Conservation (phyloP, 768 basidiomycete species). For the Leccinum longicurvipes region DNA sequence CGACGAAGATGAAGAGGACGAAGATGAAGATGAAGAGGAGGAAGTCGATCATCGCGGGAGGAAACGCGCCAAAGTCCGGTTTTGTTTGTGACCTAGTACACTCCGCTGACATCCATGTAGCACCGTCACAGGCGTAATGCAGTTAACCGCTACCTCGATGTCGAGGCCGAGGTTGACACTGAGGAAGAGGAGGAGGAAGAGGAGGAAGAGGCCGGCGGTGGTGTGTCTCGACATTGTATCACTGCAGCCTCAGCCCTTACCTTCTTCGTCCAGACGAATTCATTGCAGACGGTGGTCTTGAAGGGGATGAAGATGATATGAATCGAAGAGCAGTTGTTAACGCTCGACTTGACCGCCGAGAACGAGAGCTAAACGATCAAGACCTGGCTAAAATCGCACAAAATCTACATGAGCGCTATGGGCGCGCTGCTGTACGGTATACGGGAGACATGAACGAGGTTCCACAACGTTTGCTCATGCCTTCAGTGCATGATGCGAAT, state of each 20-base stretch:
- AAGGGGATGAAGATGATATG: slow-evolving; percentile 62
- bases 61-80: slow-evolving; percentile 59
- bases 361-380: slow-evolving; percentile 69
- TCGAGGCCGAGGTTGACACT: slow-evolving; percentile 94
- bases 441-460: slow-evolving; percentile 92
- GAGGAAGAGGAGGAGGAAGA: slow-evolving; percentile 96
- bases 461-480: slow-evolving; percentile 93
- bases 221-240: slow-evolving; percentile 28
- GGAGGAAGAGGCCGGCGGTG: slow-evolving; percentile 67
- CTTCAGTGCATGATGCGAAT: slow-evolving; percentile 91
- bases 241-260: slow-evolving; percentile 9
- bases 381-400: slow-evolving; percentile 84
- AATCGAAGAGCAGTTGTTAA: slow-evolving; percentile 54
- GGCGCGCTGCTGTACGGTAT: slow-evolving; percentile 66
- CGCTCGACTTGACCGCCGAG: slow-evolving; percentile 66
- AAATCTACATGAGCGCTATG: slow-evolving; percentile 75
- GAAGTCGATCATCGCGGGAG: slow-evolving; percentile 42
- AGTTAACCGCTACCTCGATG: slow-evolving; percentile 86
- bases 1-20: slow-evolving; percentile 52
- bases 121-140: slow-evolving; percentile 63
- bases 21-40: slow-evolving; percentile 49
- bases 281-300: slow-evolving; percentile 56
- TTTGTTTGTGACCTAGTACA: slow-evolving; percentile 12
- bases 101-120: slow-evolving; percentile 30
- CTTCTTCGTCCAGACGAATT: slow-evolving; percentile 52